A percentile compares a stretch with the other conserved stretches of the same genome.
Conservation (phyloP, 2,329 filamentous ascomycete genomes). For the Fusarium albidum region DNA sequence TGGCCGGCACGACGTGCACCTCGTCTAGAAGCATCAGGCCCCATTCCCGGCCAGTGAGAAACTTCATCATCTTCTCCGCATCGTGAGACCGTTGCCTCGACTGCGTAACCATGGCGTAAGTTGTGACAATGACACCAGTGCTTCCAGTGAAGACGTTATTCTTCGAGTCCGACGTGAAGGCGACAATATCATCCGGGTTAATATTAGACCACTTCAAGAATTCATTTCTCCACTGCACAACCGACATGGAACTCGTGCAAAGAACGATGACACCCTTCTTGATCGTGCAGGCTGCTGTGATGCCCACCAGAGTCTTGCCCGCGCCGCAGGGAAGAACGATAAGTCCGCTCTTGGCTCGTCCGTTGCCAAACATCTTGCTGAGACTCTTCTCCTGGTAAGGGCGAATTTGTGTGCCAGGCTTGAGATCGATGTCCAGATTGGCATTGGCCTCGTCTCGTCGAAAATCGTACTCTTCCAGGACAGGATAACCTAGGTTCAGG, state of each 20-base stretch:
- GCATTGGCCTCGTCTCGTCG: conserved; percentile 88
- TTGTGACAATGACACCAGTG: conserved; percentile 96
- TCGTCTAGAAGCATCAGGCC: conserved; percentile 97
- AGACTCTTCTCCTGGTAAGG: conserved; percentile 97
- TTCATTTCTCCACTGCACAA: conserved; percentile 95
- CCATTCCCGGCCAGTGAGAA: conserved; percentile 90
- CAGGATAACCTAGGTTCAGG: conserved; percentile 83
- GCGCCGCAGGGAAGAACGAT: conserved; percentile 97
- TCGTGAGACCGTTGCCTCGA: conserved; percentile 88
- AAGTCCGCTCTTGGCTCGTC: conserved; percentile 94
- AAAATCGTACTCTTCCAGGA: conserved; percentile 98
- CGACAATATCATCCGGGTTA: conserved; percentile 88
- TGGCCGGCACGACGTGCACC: conserved; percentile 96
- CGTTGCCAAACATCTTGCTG: conserved; percentile 99
- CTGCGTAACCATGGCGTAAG: conserved; percentile 98
- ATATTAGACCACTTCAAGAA: conserved; percentile 99
- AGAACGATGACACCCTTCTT: conserved; percentile 96
- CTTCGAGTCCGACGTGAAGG: conserved; percentile 96
- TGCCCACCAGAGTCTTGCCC: conserved; percentile 97
- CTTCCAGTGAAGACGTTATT: conserved; percentile 79
- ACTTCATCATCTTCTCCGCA: conserved; percentile 97
- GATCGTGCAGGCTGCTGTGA: conserved; percentile 96
- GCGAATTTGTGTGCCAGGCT: conserved; percentile 88
- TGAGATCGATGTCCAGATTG: conserved; percentile 91
- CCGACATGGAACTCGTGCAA: conserved; percentile 97